A percentile compares a stretch with the other conserved stretches of the same genome.
These are phyloP conservation scores for Trichosanthes cucumerina DNA, from an alignment of 306 rosid species.

Conservation along the genomic window DNA sequence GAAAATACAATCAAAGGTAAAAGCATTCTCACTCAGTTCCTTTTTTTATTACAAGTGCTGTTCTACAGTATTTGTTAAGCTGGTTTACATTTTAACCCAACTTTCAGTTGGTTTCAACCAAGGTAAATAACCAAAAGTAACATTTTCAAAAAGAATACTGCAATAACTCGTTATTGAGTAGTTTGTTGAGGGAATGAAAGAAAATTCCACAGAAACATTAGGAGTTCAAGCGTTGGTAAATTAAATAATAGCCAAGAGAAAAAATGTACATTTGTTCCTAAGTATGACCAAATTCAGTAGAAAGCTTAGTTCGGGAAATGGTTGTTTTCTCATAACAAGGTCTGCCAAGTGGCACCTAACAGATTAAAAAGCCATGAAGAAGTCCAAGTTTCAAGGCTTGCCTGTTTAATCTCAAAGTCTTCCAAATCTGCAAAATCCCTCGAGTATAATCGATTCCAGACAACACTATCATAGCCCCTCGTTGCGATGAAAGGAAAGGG, in stretches of 20 bases:
- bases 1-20: neutral
- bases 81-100: neutral
- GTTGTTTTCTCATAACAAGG: neutral
- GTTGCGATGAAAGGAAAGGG: conserved; percentile 74
- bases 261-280: neutral
- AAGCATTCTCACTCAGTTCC: neutral
- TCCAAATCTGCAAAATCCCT: conserved; percentile 50
- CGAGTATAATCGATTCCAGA: conserved; percentile 92
- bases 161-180: neutral
- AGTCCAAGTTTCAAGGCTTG: conserved; percentile 16
- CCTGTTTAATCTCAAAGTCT: conserved; percentile 60
- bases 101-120: neutral
- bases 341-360: neutral
- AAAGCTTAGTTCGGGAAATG: neutral
- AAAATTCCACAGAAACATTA: neutral
- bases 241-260: neutral
- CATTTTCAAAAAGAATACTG: neutral
- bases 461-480: conserved; percentile 85
- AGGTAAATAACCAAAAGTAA: too few species aligned
- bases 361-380: neutral
- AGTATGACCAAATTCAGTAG: neutral
- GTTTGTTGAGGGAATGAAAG: neutral
- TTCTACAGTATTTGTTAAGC: neutral
- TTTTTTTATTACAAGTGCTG: neutral
- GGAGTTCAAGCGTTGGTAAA: neutral